Percentiles rank a stretch among this genome's conserved stretches.
Evolutionary conservation across 352 stramenopile species (phyloP).

Genomic region (Phytophthora pseudosyringae): DNA sequence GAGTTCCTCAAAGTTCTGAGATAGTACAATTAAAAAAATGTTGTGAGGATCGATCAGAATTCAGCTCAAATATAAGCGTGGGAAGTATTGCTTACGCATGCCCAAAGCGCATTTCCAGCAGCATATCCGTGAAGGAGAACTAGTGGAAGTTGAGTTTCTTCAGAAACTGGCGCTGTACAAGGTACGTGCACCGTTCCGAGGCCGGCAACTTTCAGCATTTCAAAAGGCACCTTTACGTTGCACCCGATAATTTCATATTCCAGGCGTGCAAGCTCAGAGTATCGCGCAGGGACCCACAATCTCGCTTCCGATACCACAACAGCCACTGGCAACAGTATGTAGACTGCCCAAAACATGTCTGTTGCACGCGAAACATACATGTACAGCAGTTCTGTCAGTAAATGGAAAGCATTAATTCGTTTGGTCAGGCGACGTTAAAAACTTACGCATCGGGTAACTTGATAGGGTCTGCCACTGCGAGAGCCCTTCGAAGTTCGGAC

Average conservation of each 20-base stretch:
- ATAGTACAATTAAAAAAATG: not conserved
- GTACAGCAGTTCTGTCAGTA: not conserved
- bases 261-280: slow-evolving; percentile 52
- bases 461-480: slow-evolving; percentile 43
- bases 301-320: slow-evolving; percentile 46
- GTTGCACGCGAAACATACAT: not conserved
- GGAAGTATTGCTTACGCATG: slow-evolving; percentile 47
- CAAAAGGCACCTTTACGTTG: slow-evolving; percentile 52
- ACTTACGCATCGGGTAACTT: slow-evolving; percentile 41
- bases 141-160: slow-evolving; percentile 34
- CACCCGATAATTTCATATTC: slow-evolving; percentile 51
- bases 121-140: slow-evolving; percentile 74
- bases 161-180: slow-evolving; percentile 34
- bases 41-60: not conserved
- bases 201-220: slow-evolving; percentile 58
- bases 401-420: not conserved
- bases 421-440: not conserved
- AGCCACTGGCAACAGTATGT: slow-evolving; percentile 39
- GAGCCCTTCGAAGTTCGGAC: slow-evolving; percentile 24
- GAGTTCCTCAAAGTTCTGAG: slow-evolving; percentile 69
- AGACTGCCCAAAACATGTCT: slow-evolving; percentile 44
- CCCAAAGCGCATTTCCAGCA: slow-evolving; percentile 71
- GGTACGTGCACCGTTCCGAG: slow-evolving; percentile 72
- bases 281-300: slow-evolving; percentile 58
- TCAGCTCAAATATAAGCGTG: slow-evolving; percentile 7